Percentiles rank a stretch among this genome's conserved stretches.
These are phyloP conservation scores for Juncus effusus DNA, from an alignment of 176 grass and related monocot species.

Conservation along the genomic window DNA sequence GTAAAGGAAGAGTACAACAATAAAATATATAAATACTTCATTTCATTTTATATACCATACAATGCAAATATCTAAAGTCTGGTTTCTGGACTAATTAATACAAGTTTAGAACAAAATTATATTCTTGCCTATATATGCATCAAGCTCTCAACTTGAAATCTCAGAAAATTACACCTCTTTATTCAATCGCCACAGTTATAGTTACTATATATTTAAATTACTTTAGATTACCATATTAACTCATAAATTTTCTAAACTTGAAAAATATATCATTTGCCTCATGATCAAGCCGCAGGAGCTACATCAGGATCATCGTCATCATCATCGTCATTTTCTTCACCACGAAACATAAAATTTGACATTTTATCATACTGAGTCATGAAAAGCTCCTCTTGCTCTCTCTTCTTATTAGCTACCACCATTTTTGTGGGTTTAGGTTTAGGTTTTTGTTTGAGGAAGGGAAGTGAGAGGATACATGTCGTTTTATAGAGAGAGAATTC, in stretches of 20 bases:
- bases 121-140: too few species aligned
- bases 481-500: constrained; percentile 12
- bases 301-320: constrained; percentile 13
- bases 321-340: constrained; percentile 8
- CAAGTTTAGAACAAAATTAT: too few species aligned
- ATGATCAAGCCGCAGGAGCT: constrained; percentile 22
- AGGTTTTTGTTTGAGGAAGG: constrained; percentile 40
- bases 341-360: background rate
- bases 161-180: too few species aligned
- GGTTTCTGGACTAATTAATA: too few species aligned
- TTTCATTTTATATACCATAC: too few species aligned
- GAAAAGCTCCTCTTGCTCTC: constrained; percentile 13
- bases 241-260: background rate
- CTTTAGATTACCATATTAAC: background rate
- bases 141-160: too few species aligned
- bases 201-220: background rate
- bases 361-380: background rate
- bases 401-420: background rate
- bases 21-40: too few species aligned
- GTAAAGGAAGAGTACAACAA: too few species aligned
- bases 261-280: constrained; percentile 4
- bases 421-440: constrained; percentile 13
- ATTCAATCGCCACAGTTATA: too few species aligned
- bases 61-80: too few species aligned
- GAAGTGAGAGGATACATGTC: constrained; percentile 6